A percentile compares a stretch with the other conserved stretches of the same genome.
Evolutionary conservation across 2,329 filamentous ascomycete species (phyloP).

Genomic region (Diaporthe nobilis): DNA sequence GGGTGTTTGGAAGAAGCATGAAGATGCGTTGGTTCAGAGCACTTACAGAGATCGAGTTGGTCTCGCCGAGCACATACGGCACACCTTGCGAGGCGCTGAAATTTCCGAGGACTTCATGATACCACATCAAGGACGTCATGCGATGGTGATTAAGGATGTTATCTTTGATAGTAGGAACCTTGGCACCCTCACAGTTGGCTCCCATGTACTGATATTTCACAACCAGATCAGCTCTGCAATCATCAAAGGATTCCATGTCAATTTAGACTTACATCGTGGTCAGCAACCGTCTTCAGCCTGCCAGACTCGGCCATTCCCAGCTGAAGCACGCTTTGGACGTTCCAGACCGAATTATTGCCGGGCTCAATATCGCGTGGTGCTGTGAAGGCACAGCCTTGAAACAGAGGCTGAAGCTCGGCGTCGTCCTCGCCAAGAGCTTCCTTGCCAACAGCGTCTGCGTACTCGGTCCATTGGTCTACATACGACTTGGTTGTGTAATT

Average conservation of each 20-base stretch:
- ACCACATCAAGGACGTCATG: conserved; percentile 42
- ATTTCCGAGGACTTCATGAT: conserved; percentile 43
- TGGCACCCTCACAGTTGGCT: conserved; percentile 21
- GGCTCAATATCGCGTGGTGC: conserved; percentile 27
- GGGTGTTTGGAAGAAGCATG: neutral
- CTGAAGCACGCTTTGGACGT: conserved; percentile 22
- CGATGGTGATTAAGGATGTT: conserved; percentile 41
- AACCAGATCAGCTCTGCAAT: neutral
- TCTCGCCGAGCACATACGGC: conserved; percentile 38
- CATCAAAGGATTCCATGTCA: neutral
- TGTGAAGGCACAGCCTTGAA: conserved; percentile 32
- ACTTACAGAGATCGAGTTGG: conserved; percentile 35
- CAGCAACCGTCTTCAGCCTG: conserved; percentile 16
- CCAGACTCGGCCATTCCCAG: conserved; percentile 8
- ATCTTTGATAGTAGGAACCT: conserved; percentile 34
- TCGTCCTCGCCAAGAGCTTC: conserved; percentile 7
- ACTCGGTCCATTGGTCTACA: conserved; percentile 32
- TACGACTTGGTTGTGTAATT: conserved; percentile 26
- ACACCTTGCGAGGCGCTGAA: conserved; percentile 35
- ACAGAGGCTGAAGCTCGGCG: conserved; percentile 20
- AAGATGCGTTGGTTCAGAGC: neutral
- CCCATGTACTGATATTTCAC: conserved; percentile 14
- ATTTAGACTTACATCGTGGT: neutral
- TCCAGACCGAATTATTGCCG: conserved; percentile 26
- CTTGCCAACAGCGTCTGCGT: conserved; percentile 22